Evolutionary conservation across 306 rosid species (phyloP), one percentile per base, ranked within the genome.

Genomic region (Vigna angularis): DNA sequence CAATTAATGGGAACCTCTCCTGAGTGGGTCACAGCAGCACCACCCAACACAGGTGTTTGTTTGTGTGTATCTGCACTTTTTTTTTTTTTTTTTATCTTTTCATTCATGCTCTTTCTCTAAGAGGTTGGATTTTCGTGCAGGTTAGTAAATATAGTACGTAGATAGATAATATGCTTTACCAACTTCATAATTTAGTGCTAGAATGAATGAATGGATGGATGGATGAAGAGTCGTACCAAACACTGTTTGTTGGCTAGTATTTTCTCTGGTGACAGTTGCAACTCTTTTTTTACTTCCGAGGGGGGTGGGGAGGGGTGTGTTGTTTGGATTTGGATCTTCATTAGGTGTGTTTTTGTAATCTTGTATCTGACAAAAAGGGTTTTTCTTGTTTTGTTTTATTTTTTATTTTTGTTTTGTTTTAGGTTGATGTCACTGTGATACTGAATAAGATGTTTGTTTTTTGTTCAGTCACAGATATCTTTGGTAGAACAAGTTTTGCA

Each of bases 1-100:
- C 78, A 76, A 52, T 79, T 80, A 78, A 70, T 81, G 84, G 77
- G 74, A 65, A 49, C 38, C 49, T 85, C 71, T 48, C 72, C 1
- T 68, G 7, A 70, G 77, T 81, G 76, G 83, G 72, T 80, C 80
- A 72, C 70, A 57, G 50, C 76, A 75, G 45, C 49, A 64, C 3
- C 76, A 64, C 48, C 68, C 76, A 55, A 76, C 81, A 70, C 77
- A 7, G 16, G 66, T 63, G 34, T 30, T 30, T 30, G 47, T 64
- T 30, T 30, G 47, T 64, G 44, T 20, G 83, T 84, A 30, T 5
- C 38, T 48, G 74, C 51, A 14, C 64, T 20, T 70, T 49, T 64
- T 26, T 11, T 36, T 70, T 20, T 70, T 49, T 64, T 26, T 11
- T 36, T 0, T 4, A 36, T 74, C 38, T 3, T 5, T 49, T 62